A percentile compares a stretch with the other conserved stretches of the same genome.
These are phyloP conservation scores for Discostella pseudostelligera DNA, from an alignment of 108 stramenopile species.

Conservation along the genomic window DNA sequence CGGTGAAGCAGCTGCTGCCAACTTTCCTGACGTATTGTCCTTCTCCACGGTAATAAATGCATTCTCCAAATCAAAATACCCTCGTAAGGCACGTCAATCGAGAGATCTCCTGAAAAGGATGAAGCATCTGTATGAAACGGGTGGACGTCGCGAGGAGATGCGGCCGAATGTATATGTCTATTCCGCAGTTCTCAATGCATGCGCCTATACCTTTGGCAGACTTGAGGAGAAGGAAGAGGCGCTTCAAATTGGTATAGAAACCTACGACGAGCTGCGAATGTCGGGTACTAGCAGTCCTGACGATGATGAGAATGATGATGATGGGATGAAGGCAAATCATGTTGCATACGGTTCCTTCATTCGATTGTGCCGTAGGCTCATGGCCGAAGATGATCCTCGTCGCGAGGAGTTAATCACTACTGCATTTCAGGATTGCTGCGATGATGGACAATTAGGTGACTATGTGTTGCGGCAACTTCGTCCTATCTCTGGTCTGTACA, in stretches of 20 bases:
- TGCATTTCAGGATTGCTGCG: conserved; percentile 43
- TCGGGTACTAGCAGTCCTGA: conserved; percentile 5
- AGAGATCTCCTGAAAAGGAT: conserved; percentile 35
- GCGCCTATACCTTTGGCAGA: conserved; percentile 39
- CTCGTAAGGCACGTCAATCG: conserved; percentile 35
- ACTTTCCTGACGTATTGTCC: conserved; percentile 32
- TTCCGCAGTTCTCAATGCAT: conserved; percentile 40
- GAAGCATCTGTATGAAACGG: conserved; percentile 35
- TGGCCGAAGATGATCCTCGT: conserved; percentile 33
- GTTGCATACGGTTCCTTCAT: conserved; percentile 50
- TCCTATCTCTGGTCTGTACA: conserved; percentile 22
- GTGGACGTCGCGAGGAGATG: conserved; percentile 18
- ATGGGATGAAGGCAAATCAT: conserved; percentile 26
- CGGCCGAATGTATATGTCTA: conserved; percentile 39
- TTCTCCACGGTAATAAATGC: conserved; percentile 52
- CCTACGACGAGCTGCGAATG: conserved; percentile 34
- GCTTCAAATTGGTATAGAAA: conserved; percentile 39
- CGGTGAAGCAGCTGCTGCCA: background rate
- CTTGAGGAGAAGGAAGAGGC: conserved; percentile 34
- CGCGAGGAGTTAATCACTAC: conserved; percentile 26
- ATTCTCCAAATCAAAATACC: conserved; percentile 39
- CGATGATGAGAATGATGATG: too few species aligned
- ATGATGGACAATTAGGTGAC: conserved; percentile 40
- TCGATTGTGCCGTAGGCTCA: conserved; percentile 35
- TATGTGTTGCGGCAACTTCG: conserved; percentile 42